Conservation (phyloP, 1,139 yeast species). For the Torulaspora pretoriensis region DNA sequence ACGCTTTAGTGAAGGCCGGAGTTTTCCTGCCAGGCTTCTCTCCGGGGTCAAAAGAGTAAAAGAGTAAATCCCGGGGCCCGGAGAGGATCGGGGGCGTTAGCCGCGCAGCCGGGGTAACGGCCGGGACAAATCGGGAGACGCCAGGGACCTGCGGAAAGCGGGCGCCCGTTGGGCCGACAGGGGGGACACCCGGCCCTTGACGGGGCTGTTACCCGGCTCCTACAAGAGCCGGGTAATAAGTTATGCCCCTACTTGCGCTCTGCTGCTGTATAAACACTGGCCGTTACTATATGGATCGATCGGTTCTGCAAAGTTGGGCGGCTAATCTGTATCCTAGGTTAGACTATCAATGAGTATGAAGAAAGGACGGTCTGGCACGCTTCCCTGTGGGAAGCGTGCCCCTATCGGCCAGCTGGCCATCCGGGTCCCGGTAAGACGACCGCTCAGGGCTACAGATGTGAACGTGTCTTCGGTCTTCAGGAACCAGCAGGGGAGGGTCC, state of each 20-base stretch:
- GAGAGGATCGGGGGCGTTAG: background rate
- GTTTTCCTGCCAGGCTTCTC: background rate
- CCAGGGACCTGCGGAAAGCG: too few relatives aligned
- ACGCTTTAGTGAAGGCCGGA: background rate
- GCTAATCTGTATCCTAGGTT: too few relatives aligned
- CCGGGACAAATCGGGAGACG: background rate
- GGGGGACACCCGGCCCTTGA: too few relatives aligned
- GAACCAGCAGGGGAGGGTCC: background rate
- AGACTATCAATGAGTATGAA: background rate
- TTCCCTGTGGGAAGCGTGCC: background rate
- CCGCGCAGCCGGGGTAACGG: background rate
- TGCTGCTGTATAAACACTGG: too few relatives aligned
- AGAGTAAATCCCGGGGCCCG: background rate
- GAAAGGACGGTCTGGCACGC: background rate
- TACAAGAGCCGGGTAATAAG: too few relatives aligned
- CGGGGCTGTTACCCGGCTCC: too few relatives aligned
- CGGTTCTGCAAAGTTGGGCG: too few relatives aligned
- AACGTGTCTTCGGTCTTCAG: constrained; percentile 1
- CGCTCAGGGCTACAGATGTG: constrained; percentile 2
- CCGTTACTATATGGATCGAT: too few relatives aligned
- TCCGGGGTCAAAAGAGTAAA: background rate
- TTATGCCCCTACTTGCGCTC: too few relatives aligned
- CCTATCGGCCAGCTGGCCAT: background rate
- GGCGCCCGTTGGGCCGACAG: too few relatives aligned
- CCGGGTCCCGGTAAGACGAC: background rate